Conservation (phyloP, 169 alveolate genomes). For the Perkinsus marinus region DNA sequence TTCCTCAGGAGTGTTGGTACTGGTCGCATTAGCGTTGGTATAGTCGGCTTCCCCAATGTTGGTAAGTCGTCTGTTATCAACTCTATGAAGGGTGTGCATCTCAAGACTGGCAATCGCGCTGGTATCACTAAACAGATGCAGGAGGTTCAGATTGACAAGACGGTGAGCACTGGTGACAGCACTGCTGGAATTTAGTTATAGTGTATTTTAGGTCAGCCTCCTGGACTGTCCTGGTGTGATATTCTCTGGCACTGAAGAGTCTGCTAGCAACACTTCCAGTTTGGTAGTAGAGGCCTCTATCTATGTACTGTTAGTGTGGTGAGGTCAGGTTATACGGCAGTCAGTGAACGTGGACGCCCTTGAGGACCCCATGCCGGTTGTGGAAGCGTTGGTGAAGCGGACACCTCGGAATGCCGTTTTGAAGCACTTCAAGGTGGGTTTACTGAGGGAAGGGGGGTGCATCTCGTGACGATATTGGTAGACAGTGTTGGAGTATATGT, state of each 20-base stretch:
- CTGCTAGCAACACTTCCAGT: neutral
- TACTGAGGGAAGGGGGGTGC: too few relatives aligned
- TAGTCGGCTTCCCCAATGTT: constrained; percentile 73
- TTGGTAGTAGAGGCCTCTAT: neutral
- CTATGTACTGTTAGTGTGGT: neutral
- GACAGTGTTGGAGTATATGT: too few relatives aligned
- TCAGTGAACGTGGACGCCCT: neutral
- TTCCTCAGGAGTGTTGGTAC: neutral
- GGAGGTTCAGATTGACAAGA: constrained; percentile 66
- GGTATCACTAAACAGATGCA: constrained; percentile 71
- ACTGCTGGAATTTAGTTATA: neutral
- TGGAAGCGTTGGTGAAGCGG: neutral
- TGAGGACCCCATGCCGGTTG: neutral
- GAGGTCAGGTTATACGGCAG: neutral
- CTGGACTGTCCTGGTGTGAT: constrained; percentile 82
- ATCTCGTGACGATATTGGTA: too few relatives aligned
- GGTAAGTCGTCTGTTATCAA: constrained; percentile 74
- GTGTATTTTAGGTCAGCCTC: constrained; percentile 20
- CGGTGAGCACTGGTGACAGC: constrained; percentile 29
- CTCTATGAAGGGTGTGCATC: constrained; percentile 57
- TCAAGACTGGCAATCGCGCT: constrained; percentile 61
- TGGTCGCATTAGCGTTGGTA: constrained; percentile 60
- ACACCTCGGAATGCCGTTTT: neutral
- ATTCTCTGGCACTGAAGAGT: constrained; percentile 35
- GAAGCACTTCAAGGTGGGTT: neutral